Conservation (phyloP, 176 grass and related monocot species). For the barley (Hordeum vulgare) region DNA sequence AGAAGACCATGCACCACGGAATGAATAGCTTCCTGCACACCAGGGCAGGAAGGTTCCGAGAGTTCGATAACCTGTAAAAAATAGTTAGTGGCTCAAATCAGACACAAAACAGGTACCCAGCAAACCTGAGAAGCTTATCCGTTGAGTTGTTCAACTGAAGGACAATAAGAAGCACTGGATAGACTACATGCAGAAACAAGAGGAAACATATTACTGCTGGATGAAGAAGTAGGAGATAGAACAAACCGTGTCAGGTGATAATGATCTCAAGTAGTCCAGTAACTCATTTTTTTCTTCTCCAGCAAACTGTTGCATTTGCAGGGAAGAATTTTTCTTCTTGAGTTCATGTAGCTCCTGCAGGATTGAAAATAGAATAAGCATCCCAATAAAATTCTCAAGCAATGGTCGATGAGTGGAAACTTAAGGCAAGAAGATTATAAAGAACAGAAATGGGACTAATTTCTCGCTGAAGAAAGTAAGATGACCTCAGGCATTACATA, state of each 20-base stretch:
- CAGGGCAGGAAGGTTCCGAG: conserved; percentile 70
- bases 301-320: conserved; percentile 84
- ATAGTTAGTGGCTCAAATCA: conserved; percentile 12
- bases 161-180: not conserved
- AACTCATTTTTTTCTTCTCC: conserved; percentile 91
- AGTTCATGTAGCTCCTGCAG: conserved; percentile 69
- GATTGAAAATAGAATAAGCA: conserved; percentile 12
- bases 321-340: conserved; percentile 67
- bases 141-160: not conserved
- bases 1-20: conserved; percentile 81
- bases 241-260: conserved; percentile 75
- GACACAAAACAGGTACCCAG: not conserved
- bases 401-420: not conserved
- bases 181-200: not conserved
- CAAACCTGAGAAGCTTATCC: not conserved
- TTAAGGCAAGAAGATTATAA: conserved; percentile 8
- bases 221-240: not conserved
- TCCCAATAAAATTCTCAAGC: not conserved
- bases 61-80: conserved; percentile 73
- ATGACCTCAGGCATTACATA: not conserved
- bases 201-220: not conserved
- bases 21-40: conserved; percentile 68
- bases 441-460: conserved; percentile 5
- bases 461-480: not conserved
- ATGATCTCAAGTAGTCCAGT: conserved; percentile 81